Evolutionary conservation across 2,329 filamentous ascomycete genomes (phyloP).

Genomic region (Ceratocystis diversiconidia): DNA sequence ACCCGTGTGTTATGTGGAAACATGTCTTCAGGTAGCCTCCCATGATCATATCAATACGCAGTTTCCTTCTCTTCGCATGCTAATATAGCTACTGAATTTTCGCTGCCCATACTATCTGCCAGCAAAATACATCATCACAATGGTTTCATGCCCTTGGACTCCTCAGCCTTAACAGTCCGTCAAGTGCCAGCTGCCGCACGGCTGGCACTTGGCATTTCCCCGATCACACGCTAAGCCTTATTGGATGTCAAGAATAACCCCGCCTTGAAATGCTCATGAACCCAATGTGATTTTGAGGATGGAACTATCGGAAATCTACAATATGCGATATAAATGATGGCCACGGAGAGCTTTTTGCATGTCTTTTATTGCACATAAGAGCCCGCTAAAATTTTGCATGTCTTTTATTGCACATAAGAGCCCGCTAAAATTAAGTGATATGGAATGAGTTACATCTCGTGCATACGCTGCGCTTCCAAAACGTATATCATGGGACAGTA

Average conservation of each 20-base stretch:
- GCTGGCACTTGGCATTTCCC: not conserved
- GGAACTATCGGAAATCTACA: not conserved
- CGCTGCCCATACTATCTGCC: no score
- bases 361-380: no score
- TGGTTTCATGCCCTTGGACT: not conserved
- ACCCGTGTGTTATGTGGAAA: not conserved
- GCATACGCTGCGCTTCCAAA: no score
- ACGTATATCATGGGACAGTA: no score
- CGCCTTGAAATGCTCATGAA: not conserved
- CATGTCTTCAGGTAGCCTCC: not conserved
- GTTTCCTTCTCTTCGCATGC: not conserved
- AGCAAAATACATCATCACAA: not conserved
- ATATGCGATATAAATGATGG: not conserved
- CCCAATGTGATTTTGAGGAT: not conserved
- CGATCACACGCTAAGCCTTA: not conserved
- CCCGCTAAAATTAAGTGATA: no score
- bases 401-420: no score
- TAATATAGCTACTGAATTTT: not conserved
- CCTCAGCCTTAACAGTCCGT: not conserved
- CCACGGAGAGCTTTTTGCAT: no score
- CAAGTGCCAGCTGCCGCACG: not conserved
- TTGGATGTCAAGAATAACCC: not conserved
- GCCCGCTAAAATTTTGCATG: no score
- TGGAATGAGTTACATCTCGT: no score
- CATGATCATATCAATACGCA: not conserved